Conservation (phyloP, 257 asterid species). For the Nicotiana otophora region DNA sequence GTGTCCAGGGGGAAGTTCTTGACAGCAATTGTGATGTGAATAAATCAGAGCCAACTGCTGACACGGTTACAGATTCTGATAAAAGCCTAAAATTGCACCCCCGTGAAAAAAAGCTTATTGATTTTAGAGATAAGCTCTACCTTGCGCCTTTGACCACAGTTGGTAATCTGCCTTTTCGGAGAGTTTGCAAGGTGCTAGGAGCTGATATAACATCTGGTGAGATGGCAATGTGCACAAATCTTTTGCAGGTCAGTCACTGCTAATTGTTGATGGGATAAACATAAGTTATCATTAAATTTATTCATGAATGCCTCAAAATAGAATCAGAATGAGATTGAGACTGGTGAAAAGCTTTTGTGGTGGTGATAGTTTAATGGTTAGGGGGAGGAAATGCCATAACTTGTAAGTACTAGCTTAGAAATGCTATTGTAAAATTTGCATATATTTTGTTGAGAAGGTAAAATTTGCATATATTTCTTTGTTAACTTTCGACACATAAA, state of each 20-base stretch:
- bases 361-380: background rate
- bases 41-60: conserved; percentile 21
- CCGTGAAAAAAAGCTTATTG: conserved; percentile 84
- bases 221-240: conserved; percentile 99
- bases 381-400: background rate
- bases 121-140: conserved; percentile 79
- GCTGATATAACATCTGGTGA: conserved; percentile 98
- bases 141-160: conserved; percentile 97
- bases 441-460: background rate
- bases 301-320: background rate
- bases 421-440: background rate
- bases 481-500: background rate
- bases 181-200: conserved; percentile 89
- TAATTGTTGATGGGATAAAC: background rate
- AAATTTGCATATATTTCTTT: background rate
- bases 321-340: background rate
- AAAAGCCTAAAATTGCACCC: conserved; percentile 70
- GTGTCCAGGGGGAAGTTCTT: conserved; percentile 21
- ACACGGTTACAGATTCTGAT: conserved; percentile 44
- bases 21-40: conserved; percentile 21
- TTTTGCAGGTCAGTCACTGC: conserved; percentile 62
- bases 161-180: conserved; percentile 85
- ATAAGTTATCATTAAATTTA: background rate
- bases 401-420: background rate
- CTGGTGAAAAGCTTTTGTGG: background rate